Conservation (phyloP, 176 grass and related monocot genomes). For the Ampelocalamus luodianensis region DNA sequence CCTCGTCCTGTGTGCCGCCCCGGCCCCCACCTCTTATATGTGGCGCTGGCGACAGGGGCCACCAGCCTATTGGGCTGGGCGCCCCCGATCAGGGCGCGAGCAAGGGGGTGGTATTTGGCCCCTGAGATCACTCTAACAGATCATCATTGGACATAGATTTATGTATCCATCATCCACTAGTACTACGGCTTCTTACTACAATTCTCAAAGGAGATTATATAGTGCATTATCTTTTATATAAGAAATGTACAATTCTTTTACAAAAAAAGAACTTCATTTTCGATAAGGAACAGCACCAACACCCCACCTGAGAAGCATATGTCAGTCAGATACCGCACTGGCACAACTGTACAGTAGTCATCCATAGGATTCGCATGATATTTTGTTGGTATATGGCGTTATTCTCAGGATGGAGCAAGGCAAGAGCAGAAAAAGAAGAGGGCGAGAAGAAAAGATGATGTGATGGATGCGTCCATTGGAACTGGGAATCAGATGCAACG, state of each 20-base stretch:
- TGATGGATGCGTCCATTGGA: conserved; percentile 22
- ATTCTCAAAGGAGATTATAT: background rate
- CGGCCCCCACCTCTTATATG: too few relatives aligned
- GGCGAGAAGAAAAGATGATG: conserved; percentile 44
- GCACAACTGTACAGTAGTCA: conserved; percentile 6
- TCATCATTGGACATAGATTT: background rate
- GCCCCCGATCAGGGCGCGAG: too few relatives aligned
- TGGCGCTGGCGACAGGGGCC: too few relatives aligned
- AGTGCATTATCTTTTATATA: background rate
- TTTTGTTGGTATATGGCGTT: conserved; percentile 29
- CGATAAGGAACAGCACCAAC: background rate
- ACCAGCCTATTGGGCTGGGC: too few relatives aligned
- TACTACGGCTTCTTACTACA: background rate
- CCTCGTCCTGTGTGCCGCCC: too few relatives aligned
- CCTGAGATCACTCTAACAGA: too few relatives aligned
- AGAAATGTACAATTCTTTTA: background rate
- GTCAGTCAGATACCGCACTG: conserved; percentile 26
- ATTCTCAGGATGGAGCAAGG: conserved; percentile 12
- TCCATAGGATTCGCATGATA: conserved; percentile 48
- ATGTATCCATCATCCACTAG: background rate
- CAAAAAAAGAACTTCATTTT: background rate
- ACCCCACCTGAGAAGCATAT: conserved; percentile 36
- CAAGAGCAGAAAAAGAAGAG: conserved; percentile 15
- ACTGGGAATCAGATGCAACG: conserved; percentile 5
- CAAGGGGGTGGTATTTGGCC: too few relatives aligned